Evolutionary conservation across 2,329 filamentous ascomycete species (phyloP).

Genomic region (Metarhizium rileyi): DNA sequence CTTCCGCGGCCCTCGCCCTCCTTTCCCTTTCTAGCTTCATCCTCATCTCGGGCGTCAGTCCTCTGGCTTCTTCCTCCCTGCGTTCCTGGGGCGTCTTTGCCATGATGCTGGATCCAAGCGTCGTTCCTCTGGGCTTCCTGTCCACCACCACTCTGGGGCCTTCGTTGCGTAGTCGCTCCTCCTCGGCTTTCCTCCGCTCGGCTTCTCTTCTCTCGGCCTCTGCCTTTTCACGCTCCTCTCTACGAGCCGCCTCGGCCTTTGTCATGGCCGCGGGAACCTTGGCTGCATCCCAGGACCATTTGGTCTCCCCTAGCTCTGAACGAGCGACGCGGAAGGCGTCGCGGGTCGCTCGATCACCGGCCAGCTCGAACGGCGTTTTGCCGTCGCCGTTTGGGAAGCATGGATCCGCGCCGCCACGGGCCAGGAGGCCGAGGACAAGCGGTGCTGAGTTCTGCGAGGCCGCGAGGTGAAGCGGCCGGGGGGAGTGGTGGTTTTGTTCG

Average conservation of each 20-base stretch:
- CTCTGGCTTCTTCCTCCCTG: constrained; percentile 73
- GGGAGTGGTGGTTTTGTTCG: constrained; percentile 66
- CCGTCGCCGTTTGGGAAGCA: constrained; percentile 60
- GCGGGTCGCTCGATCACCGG: constrained; percentile 74
- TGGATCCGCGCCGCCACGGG: constrained; percentile 67
- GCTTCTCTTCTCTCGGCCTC: constrained; percentile 60
- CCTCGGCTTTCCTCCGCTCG: constrained; percentile 62
- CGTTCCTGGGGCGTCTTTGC: constrained; percentile 71
- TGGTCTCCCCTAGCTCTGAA: constrained; percentile 64
- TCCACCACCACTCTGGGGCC: constrained; percentile 47
- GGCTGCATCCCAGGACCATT: constrained; percentile 70
- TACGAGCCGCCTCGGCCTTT: constrained; percentile 59
- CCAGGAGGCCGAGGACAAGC: constrained; percentile 67
- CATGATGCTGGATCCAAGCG: constrained; percentile 40
- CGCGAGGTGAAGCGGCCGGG: constrained; percentile 78
- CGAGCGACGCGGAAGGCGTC: constrained; percentile 89
- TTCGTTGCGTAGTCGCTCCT: constrained; percentile 60
- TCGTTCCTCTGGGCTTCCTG: constrained; percentile 42
- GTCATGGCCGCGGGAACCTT: constrained; percentile 63
- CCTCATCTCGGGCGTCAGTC: constrained; percentile 80
- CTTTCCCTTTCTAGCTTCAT: constrained; percentile 78
- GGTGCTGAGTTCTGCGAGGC: constrained; percentile 70
- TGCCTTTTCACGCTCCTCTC: constrained; percentile 59
- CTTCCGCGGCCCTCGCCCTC: constrained; percentile 84
- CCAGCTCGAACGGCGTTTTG: constrained; percentile 79